These are phyloP conservation scores for Penicillium antarcticum DNA, from an alignment of 495 filamentous ascomycete species.

Conservation along the genomic window DNA sequence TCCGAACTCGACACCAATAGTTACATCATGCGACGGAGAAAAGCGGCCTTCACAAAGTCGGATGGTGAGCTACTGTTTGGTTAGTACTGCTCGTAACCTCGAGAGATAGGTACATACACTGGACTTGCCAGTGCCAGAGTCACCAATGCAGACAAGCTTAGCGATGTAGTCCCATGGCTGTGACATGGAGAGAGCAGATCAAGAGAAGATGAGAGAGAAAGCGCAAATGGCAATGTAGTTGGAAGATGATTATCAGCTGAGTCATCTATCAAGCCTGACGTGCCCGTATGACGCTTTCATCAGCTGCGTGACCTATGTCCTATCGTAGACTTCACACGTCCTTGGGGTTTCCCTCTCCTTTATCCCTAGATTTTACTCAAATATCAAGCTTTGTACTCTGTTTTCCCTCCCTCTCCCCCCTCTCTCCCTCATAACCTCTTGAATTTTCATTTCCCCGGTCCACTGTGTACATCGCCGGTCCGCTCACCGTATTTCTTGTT, in stretches of 20 bases:
- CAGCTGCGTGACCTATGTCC: conserved; percentile 18
- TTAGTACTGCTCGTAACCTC: conserved; percentile 3
- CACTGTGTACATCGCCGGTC: conserved; percentile 14
- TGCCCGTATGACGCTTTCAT: conserved; percentile 40
- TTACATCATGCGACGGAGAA: conserved; percentile 88
- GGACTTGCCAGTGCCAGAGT: conserved; percentile 90
- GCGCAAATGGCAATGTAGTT: conserved; percentile 4
- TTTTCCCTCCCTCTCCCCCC: background rate
- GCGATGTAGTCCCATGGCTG: conserved; percentile 97
- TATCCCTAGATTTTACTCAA: conserved; percentile 3
- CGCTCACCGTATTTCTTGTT: conserved; percentile 14
- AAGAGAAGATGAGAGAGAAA: conserved; percentile 6
- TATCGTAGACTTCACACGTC: conserved; percentile 1
- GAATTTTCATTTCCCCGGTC: background rate
- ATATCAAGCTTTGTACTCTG: background rate
- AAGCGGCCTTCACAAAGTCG: conserved; percentile 97
- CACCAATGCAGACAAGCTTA: conserved; percentile 96
- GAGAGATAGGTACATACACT: conserved; percentile 44
- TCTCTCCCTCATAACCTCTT: background rate
- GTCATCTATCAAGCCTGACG: conserved; percentile 42
- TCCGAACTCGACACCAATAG: conserved; percentile 97
- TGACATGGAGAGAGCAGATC: conserved; percentile 53
- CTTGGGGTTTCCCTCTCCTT: background rate
- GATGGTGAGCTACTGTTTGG: conserved; percentile 66
- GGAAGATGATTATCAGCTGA: conserved; percentile 28